A percentile compares a stretch with the other conserved stretches of the same genome.
phyloP scores from a whole-genome alignment of 306 rosid genomes.

The Vicia faba region DNA sequence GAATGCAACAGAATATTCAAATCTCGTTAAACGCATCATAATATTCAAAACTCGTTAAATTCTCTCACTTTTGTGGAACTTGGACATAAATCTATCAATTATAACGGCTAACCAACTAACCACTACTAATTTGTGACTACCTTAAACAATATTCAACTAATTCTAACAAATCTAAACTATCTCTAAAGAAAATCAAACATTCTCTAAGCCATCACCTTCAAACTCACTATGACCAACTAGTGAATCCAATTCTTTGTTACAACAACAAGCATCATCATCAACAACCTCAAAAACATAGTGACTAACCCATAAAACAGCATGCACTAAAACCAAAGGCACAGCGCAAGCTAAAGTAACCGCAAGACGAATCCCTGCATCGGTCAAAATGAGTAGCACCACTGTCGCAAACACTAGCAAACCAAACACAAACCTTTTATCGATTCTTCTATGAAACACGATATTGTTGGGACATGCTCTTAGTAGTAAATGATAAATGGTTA shows the following conservation, averaged over 20 bases:
- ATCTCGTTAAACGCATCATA: too few species aligned
- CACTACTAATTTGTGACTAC: neutral
- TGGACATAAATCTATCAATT: too few species aligned
- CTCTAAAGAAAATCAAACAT: constrained; percentile 42
- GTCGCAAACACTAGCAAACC: constrained; percentile 48
- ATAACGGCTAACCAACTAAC: neutral
- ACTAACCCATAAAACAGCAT: constrained; percentile 58
- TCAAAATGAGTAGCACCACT: constrained; percentile 46
- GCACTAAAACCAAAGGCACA: constrained; percentile 54
- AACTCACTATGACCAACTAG: neutral
- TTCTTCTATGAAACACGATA: constrained; percentile 41
- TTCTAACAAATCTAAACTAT: neutral
- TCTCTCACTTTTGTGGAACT: too few species aligned
- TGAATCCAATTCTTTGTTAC: constrained; percentile 44
- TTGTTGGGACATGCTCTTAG: constrained; percentile 51
- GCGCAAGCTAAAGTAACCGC: constrained; percentile 49
- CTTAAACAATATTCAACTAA: neutral
- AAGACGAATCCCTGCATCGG: constrained; percentile 56
- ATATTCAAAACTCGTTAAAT: too few species aligned
- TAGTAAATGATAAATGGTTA: constrained; percentile 44
- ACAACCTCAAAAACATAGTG: constrained; percentile 41
- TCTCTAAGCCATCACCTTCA: constrained; percentile 31
- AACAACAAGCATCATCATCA: constrained; percentile 36
- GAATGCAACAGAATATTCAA: too few species aligned
- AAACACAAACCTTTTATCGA: constrained; percentile 48